Conservation (phyloP, 768 basidiomycete species). For the Pluteus cervinus region DNA sequence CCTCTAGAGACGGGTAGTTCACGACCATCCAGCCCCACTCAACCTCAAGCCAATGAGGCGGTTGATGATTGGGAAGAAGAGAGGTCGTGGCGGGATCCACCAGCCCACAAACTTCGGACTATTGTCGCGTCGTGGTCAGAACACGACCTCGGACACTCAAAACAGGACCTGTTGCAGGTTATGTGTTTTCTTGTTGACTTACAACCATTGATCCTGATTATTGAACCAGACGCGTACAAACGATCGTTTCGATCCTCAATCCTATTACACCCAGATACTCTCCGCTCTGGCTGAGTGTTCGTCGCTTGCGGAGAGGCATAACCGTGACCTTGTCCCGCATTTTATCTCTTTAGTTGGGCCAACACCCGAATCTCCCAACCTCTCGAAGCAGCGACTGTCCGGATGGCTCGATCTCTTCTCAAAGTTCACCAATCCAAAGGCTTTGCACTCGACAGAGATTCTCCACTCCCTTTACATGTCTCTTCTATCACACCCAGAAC, state of each 20-base stretch:
- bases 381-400: constrained; percentile 57
- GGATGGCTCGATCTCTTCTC: constrained; percentile 83
- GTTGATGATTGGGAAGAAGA: constrained; percentile 57
- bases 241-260: constrained; percentile 64
- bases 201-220: too few species aligned
- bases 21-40: neutral
- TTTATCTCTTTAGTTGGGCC: constrained; percentile 56
- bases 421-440: constrained; percentile 92
- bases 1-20: neutral
- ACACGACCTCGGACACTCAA: too few species aligned
- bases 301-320: constrained; percentile 78
- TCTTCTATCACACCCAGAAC: constrained; percentile 84
- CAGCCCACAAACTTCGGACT: constrained; percentile 53
- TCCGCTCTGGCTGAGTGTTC: constrained; percentile 61
- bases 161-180: too few species aligned
- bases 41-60: constrained; percentile 14
- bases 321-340: constrained; percentile 78
- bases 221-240: too few species aligned
- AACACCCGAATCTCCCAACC: constrained; percentile 25
- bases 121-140: constrained; percentile 45
- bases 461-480: constrained; percentile 62
- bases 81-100: constrained; percentile 73
- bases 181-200: too few species aligned
- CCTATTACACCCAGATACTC: constrained; percentile 82
- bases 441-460: constrained; percentile 60